These are phyloP conservation scores for Pseudogymnoascus sp. DNA, from an alignment of 2,329 filamentous ascomycete species.

Conservation along the genomic window DNA sequence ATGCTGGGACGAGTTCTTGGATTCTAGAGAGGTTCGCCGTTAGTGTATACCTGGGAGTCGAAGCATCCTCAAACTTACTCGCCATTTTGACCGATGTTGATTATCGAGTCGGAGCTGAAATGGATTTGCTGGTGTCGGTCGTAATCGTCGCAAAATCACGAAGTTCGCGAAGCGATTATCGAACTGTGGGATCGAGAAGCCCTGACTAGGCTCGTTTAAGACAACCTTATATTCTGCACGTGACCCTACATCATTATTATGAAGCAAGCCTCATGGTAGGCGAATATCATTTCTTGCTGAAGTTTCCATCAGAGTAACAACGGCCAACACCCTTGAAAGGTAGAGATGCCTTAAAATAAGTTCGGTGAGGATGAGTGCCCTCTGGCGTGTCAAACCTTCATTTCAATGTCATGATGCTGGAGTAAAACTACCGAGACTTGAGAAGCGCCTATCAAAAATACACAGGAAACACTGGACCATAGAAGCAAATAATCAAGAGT, in stretches of 20 bases:
- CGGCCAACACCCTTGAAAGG: not conserved
- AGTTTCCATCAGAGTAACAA: not conserved
- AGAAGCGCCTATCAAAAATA: not conserved
- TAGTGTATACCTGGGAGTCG: not conserved
- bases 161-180: slow-evolving; percentile 9
- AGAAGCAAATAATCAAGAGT: slow-evolving; percentile 26
- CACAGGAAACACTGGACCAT: not conserved
- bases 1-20: slow-evolving; percentile 99
- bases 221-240: slow-evolving; percentile 5
- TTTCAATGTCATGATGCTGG: not conserved
- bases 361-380: not conserved
- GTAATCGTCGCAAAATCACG: slow-evolving; percentile 8
- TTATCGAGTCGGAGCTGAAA: slow-evolving; percentile 9
- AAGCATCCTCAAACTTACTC: slow-evolving; percentile 46
- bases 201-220: slow-evolving; percentile 9
- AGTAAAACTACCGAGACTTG: not conserved
- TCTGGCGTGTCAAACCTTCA: not conserved
- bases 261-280: not conserved
- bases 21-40: slow-evolving; percentile 54
- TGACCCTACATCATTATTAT: not conserved
- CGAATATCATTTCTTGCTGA: not conserved
- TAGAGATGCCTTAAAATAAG: not conserved
- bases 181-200: slow-evolving; percentile 9
- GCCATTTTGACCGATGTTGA: slow-evolving; percentile 50
- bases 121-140: slow-evolving; percentile 9